A percentile compares a stretch with the other conserved stretches of the same genome.
Conservation (phyloP, 257 asterid species). For the Dorcoceras hygrometricum region DNA sequence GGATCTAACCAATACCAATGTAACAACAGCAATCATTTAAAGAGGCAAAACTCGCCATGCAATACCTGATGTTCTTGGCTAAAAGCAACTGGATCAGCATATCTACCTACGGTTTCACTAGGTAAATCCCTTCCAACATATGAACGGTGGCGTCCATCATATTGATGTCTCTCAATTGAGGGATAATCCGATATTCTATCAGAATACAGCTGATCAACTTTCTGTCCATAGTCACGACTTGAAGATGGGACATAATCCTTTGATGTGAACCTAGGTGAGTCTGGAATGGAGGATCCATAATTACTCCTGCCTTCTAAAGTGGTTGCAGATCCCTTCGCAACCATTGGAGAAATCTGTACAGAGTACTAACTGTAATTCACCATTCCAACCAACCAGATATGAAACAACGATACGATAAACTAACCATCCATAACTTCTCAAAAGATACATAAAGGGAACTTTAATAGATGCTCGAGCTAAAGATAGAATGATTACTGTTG, state of each 20-base stretch:
- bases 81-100: conserved; percentile 57
- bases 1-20: background rate
- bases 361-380: conserved; percentile 12
- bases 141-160: conserved; percentile 62
- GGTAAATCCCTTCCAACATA: conserved; percentile 70
- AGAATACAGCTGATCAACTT: conserved; percentile 63
- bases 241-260: conserved; percentile 66
- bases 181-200: conserved; percentile 77
- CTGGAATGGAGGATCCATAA: conserved; percentile 61
- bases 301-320: conserved; percentile 70
- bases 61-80: conserved; percentile 79
- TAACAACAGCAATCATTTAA: conserved; percentile 2
- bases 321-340: conserved; percentile 59
- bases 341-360: conserved; percentile 59
- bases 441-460: background rate
- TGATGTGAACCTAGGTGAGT: conserved; percentile 63
- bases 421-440: conserved; percentile 10
- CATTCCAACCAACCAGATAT: conserved; percentile 5
- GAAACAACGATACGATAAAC: conserved; percentile 4
- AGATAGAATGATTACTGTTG: background rate
- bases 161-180: conserved; percentile 62
- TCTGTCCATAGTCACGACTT: conserved; percentile 66
- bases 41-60: conserved; percentile 18
- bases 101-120: conserved; percentile 66
- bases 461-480: background rate